phyloP scores from a whole-genome alignment of 1,139 yeast species.

The Geotrichum macrosporum region DNA sequence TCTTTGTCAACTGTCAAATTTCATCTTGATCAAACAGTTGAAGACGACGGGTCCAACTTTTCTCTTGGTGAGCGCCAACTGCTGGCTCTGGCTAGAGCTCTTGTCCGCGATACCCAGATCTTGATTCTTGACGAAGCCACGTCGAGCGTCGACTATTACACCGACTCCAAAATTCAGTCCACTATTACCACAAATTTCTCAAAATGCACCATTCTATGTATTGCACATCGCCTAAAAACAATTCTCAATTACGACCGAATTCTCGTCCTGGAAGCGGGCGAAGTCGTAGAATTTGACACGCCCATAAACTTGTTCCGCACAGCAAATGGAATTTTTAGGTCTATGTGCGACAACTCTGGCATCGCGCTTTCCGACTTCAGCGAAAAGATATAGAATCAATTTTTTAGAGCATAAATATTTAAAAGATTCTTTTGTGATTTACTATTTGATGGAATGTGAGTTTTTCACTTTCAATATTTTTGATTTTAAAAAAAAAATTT shows the following conservation, averaged over 20 bases:
- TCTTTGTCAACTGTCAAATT: conserved; percentile 52
- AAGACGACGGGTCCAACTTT: conserved; percentile 70
- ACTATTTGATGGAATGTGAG: no score
- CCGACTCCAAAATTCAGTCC: conserved; percentile 65
- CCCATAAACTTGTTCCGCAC: conserved; percentile 42
- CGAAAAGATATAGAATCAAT: no score
- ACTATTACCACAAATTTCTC: conserved; percentile 60
- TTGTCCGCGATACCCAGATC: conserved; percentile 64
- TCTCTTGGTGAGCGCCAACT: conserved; percentile 77
- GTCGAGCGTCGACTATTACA: conserved; percentile 73
- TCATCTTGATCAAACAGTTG: conserved; percentile 61
- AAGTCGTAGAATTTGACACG: conserved; percentile 53
- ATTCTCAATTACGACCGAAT: conserved; percentile 62
- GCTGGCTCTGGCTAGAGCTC: conserved; percentile 69
- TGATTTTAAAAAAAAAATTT: no score
- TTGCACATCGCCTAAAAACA: conserved; percentile 73
- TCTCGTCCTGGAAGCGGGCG: conserved; percentile 62
- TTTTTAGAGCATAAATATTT: no score
- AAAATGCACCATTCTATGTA: conserved; percentile 66
- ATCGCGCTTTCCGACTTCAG: no score
- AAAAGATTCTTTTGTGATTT: no score
- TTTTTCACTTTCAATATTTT: no score
- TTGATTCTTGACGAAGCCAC: conserved; percentile 79
- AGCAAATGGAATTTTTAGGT: conserved; percentile 49
- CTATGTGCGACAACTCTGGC: conserved; percentile 58